Evolutionary conservation across 148 eudicot species (phyloP).

Genomic region (Fagopyrum esculentum): DNA sequence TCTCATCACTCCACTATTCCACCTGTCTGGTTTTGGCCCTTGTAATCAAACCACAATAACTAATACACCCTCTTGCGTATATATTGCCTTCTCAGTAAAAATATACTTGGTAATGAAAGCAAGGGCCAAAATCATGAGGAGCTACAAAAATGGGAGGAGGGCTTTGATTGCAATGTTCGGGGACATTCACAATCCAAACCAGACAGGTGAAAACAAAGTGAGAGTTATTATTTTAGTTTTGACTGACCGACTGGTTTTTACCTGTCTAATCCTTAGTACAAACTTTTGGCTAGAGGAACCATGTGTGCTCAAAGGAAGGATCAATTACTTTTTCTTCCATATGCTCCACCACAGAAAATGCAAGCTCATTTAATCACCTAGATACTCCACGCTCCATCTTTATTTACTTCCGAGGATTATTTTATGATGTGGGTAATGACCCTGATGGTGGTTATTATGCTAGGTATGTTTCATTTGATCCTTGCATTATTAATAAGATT

Average conservation of each 20-base stretch:
- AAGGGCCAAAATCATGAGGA: slow-evolving; percentile 96
- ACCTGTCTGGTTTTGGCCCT: too few species aligned
- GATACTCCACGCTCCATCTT: slow-evolving; percentile 89
- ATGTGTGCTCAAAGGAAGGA: slow-evolving; percentile 92
- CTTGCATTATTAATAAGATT: neutral
- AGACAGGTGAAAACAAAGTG: too few species aligned
- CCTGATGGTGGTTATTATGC: slow-evolving; percentile 99
- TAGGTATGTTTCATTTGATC: slow-evolving; percentile 37
- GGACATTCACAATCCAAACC: too few species aligned
- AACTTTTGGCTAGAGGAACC: slow-evolving; percentile 93
- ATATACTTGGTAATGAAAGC: slow-evolving; percentile 89
- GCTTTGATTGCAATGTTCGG: too few species aligned
- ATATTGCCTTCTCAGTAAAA: too few species aligned
- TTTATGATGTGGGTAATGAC: slow-evolving; percentile 97
- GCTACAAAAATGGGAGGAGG: slow-evolving; percentile 79
- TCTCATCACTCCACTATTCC: too few species aligned
- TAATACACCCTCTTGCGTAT: too few species aligned
- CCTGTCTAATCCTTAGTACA: slow-evolving; percentile 97
- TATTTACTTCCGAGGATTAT: slow-evolving; percentile 94
- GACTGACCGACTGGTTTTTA: too few species aligned
- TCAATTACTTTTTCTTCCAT: slow-evolving; percentile 93
- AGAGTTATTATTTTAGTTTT: too few species aligned
- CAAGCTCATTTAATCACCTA: slow-evolving; percentile 85
- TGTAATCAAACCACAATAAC: too few species aligned
- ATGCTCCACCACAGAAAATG: slow-evolving; percentile 99